Evolutionary conservation across 768 basidiomycete genomes (phyloP).

Genomic region (Ramaria rubella): DNA sequence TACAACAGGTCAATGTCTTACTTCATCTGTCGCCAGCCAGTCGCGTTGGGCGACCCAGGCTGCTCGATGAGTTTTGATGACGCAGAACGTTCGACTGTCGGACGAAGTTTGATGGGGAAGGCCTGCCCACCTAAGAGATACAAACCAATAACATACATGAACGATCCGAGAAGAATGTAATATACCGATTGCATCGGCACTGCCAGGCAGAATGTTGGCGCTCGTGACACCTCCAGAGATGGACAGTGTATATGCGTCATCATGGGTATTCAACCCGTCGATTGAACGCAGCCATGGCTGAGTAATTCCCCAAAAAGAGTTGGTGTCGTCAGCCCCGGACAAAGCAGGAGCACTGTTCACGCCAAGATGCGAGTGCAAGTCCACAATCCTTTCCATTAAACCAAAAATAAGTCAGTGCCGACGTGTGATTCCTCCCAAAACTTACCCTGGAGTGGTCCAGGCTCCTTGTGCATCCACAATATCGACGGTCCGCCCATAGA

Average conservation of each 20-base stretch:
- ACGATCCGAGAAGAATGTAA: too few relatives aligned
- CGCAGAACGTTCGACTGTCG: constrained; percentile 62
- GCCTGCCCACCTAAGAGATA: constrained; percentile 59
- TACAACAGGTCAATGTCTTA: too few relatives aligned
- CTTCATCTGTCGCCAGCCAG: constrained; percentile 78
- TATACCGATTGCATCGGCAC: constrained; percentile 54
- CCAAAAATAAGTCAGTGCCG: too few relatives aligned
- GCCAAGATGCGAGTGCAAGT: constrained; percentile 65
- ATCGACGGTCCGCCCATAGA: constrained; percentile 24
- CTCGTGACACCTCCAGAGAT: constrained; percentile 78
- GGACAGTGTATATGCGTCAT: constrained; percentile 61
- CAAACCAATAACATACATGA: constrained; percentile 22
- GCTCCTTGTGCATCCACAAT: constrained; percentile 52
- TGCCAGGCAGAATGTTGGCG: constrained; percentile 69
- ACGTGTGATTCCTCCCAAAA: too few relatives aligned
- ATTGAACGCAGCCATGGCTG: constrained; percentile 48
- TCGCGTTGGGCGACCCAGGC: constrained; percentile 42
- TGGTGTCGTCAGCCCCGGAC: constrained; percentile 44
- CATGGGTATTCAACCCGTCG: constrained; percentile 78
- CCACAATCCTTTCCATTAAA: constrained; percentile 46
- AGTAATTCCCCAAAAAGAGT: constrained; percentile 40
- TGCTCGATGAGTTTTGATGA: constrained; percentile 73
- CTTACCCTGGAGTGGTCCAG: constrained; percentile 56
- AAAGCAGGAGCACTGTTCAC: constrained; percentile 45
- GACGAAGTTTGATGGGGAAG: constrained; percentile 74